Percentiles rank a stretch among this genome's conserved stretches.
Evolutionary conservation across 106 monocot genomes (phyloP).

Genomic region (Triglochin maritima): DNA sequence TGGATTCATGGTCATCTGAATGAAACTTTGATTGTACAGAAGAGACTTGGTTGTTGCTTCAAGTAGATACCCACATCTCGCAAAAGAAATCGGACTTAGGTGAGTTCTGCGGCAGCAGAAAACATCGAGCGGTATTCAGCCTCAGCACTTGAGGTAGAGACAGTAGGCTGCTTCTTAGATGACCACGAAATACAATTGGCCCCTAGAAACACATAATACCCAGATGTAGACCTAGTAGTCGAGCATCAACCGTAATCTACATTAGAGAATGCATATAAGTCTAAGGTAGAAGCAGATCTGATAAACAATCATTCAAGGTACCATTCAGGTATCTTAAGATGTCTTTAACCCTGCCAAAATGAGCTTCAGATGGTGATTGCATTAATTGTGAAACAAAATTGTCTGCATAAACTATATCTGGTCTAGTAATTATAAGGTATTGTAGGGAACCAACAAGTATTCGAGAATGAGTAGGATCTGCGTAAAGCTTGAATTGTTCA

Average conservation of each 20-base stretch:
- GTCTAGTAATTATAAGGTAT: not conserved
- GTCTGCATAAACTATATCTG: not conserved
- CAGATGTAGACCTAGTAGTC: not conserved
- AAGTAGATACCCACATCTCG: not conserved
- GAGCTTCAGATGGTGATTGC: not conserved
- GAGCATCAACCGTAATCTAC: not conserved
- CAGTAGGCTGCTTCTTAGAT: not conserved
- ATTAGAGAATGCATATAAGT: not conserved
- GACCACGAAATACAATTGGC: not conserved
- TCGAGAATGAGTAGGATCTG: not conserved
- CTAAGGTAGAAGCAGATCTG: not conserved
- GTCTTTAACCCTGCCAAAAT: not conserved
- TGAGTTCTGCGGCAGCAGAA: not conserved
- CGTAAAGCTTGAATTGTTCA: not conserved
- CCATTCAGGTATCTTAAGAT: not conserved
- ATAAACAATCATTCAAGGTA: not conserved
- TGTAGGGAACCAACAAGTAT: not conserved
- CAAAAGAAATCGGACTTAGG: not conserved
- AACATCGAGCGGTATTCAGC: conserved; percentile 1
- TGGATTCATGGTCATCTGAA: conserved; percentile 1
- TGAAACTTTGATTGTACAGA: not conserved
- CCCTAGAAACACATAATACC: not conserved
- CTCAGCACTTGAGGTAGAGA: not conserved
- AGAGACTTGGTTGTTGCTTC: not conserved
- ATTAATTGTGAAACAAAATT: not conserved